Evolutionary conservation across 176 grass and related monocot species (phyloP), one percentile per base, ranked within the genome.

Genomic region (Musa beccarii): DNA sequence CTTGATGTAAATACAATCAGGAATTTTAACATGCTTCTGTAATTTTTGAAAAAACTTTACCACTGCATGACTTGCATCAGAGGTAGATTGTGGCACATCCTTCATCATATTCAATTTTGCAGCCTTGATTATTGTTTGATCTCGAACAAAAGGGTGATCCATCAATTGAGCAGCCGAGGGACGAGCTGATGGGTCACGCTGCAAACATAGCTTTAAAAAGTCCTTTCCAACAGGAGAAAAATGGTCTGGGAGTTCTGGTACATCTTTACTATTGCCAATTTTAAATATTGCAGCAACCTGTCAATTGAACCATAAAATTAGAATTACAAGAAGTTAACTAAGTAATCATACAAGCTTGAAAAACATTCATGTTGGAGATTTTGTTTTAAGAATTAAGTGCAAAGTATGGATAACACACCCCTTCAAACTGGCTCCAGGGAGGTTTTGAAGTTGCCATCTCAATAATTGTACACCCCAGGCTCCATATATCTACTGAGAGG

Each of bases 251-350:
- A 95, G 87, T 86, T 95, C 85, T 79, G 91, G 96, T 83, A 88
- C 88, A 72, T 99, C 96, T 89, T 94, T 99, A 82, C 96, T 92
- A 72, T 99, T 95, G 51, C 89, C 88, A 10, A 99, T 99, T 86
- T 99, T 99, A 89, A 99, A 99, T 86, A 99, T 91, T 61, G 96
- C 96, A 79, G 90, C 86, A n/a, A 99, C 96, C 96, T 94, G 87
- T 81, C 78, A 80, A 51, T 75, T 54, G 20, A 78, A 63, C 17
- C 9, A 85, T 69, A 81, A 26, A 23, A 75, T 2, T 34, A 55
- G 12, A 26, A 17, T 56, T 29, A 73, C 8, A 56, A 50, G 63
- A 67, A 57, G 28, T 11, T 43, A 70, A 24, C 74, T 51, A 57
- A 76, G 64, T 59, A 53, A 23, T 10, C 75, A 59, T 55, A 73